These are phyloP conservation scores for Populus euphratica DNA, from an alignment of 345 rosid species.

Conservation along the genomic window DNA sequence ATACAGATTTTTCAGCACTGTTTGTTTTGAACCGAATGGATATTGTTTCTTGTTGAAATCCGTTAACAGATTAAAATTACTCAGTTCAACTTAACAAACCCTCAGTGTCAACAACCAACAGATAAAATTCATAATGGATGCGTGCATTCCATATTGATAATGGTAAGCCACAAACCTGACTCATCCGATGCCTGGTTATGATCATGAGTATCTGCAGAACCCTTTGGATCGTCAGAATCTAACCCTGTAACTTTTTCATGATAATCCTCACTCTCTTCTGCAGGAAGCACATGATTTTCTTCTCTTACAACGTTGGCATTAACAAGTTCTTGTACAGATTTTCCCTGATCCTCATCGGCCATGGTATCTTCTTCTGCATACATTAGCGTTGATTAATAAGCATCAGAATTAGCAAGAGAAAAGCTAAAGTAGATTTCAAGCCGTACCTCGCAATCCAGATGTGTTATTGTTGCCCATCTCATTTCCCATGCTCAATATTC, in stretches of 20 bases:
- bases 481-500: conserved; percentile 45
- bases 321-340: conserved; percentile 19
- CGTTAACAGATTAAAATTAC: neutral
- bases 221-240: conserved; percentile 8
- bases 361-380: conserved; percentile 29
- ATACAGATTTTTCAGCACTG: neutral
- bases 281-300: conserved; percentile 21
- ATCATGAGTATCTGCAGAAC: conserved; percentile 7
- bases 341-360: conserved; percentile 4
- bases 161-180: conserved; percentile 14
- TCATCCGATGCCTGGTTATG: conserved; percentile 3
- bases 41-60: neutral
- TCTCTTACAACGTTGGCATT: conserved; percentile 6
- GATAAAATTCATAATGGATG: neutral
- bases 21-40: neutral
- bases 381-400: neutral
- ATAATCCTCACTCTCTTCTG: conserved; percentile 9
- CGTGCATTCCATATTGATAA: neutral
- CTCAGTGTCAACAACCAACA: neutral
- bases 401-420: neutral
- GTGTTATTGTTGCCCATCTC: conserved; percentile 68
- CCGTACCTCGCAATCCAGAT: conserved; percentile 41
- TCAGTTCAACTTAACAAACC: neutral
- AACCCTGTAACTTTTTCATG: conserved; percentile 12
- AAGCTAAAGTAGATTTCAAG: neutral